Evolutionary conservation across 2,329 filamentous ascomycete genomes (phyloP), one percentile per base, ranked within the genome.

Genomic region (Pseudogymnoascus sp.): DNA sequence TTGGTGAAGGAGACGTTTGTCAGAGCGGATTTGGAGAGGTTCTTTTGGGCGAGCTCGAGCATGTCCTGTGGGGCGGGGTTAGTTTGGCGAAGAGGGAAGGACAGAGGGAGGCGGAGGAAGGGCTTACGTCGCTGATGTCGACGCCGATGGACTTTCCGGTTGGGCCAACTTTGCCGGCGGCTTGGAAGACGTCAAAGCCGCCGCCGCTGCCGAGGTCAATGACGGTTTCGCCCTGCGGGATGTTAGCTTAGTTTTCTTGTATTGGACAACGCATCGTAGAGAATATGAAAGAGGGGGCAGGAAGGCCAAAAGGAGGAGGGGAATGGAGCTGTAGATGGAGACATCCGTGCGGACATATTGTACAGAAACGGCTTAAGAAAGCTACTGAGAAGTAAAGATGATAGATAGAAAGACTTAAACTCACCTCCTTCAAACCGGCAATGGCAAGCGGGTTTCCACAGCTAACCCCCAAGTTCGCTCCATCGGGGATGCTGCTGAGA

Each of bases 191-290:
- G 67, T 86, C 83, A 48, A 86, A 81, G 0, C 84, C 83, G 6
- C 79, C 82, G 2, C 84, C 83, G 64, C 77, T 78, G 2, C 84
- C 83, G 1, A 86, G 73, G 65, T 85, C 83, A 62, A 86, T 71
- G 1, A 85, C 77, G 0, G 77, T 81, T 68, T 86, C 84, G 12
- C 82, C 82, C 77, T 83, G 60, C 10, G 21, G 7, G 59, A 6
- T 39, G 17, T 39, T 31, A 59, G 58, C 17, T 38, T 27, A 0
- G 4, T 1, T 12, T 59, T 39, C 33, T 27, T 15, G 5, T 39
- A 6, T 81, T 63, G 1, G 36, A 15, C 33, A 38, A 59, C 17
- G 31, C 15, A 25, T 59, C 25, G 10, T 1, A 36, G 33, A 36
- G 9, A 8, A 5, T 5, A 13, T 15, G 10, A 17, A 15, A 8